These are phyloP conservation scores for Phyllosticta citribraziliensis DNA, from an alignment of 2,329 filamentous ascomycete species.

Conservation along the genomic window DNA sequence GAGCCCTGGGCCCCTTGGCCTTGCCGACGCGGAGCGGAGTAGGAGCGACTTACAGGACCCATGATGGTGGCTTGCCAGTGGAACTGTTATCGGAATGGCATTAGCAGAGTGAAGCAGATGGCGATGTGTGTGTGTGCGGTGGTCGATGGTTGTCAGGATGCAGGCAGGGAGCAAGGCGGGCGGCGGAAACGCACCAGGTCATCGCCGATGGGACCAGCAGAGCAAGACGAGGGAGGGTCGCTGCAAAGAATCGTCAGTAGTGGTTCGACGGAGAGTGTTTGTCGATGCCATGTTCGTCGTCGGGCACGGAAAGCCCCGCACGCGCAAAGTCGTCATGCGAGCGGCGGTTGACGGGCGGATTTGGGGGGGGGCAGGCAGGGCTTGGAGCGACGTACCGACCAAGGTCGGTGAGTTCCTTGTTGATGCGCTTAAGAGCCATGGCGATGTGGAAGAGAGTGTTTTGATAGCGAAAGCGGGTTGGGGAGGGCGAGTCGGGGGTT, in stretches of 20 bases:
- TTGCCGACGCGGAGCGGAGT: constrained; percentile 15
- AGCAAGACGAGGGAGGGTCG: constrained; percentile 97
- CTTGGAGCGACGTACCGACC: constrained; percentile 54
- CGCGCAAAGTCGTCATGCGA: constrained; percentile 27
- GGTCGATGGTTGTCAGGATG: constrained; percentile 14
- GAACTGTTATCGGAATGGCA: constrained; percentile 51
- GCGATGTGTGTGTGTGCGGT: constrained; percentile 21
- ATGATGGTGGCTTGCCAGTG: constrained; percentile 99
- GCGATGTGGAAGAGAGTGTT: constrained; percentile 13
- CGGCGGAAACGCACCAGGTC: constrained; percentile 69
- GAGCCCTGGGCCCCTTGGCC: constrained; percentile 3
- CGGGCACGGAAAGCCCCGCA: constrained; percentile 20
- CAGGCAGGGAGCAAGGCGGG: constrained; percentile 10
- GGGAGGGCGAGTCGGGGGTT: not conserved
- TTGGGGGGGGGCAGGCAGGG: constrained; percentile 13
- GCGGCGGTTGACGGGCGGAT: constrained; percentile 16
- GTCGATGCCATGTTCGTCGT: not conserved
- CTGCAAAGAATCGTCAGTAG: constrained; percentile 42
- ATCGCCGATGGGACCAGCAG: constrained; percentile 91
- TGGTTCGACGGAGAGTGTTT: constrained; percentile 7
- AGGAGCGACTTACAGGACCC: constrained; percentile 71
- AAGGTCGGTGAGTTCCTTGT: constrained; percentile 86
- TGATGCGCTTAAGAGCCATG: constrained; percentile 90
- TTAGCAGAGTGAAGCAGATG: not conserved
- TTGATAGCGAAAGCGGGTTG: not conserved